phyloP scores from a whole-genome alignment of 2,329 filamentous ascomycete species.

The Penicillium sp. region DNA sequence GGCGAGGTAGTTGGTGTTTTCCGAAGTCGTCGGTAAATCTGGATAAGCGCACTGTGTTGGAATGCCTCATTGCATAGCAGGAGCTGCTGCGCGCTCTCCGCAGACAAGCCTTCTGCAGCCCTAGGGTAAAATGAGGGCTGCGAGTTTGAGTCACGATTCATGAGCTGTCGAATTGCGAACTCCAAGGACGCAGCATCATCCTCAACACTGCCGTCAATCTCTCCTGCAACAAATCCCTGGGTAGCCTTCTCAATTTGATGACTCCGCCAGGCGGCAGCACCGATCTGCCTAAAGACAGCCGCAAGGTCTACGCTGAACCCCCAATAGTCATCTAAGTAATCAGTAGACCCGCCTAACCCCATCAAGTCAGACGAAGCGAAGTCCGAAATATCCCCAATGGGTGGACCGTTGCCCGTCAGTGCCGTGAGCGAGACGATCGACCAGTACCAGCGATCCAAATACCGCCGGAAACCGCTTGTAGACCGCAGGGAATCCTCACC shows the following conservation, averaged over 20 bases:
- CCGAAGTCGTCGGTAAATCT: constrained; percentile 42
- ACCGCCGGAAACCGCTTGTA: constrained; percentile 37
- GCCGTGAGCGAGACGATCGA: constrained; percentile 46
- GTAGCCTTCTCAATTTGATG: constrained; percentile 19
- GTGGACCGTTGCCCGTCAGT: constrained; percentile 40
- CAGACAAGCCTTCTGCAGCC: constrained; percentile 34
- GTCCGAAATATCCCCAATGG: constrained; percentile 31
- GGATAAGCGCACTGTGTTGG: constrained; percentile 46
- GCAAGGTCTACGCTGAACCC: constrained; percentile 44
- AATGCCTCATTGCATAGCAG: constrained; percentile 45
- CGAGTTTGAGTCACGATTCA: constrained; percentile 32
- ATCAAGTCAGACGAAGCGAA: constrained; percentile 17
- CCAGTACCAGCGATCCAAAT: constrained; percentile 44
- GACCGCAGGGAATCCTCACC: constrained; percentile 26
- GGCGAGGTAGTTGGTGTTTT: constrained; percentile 32
- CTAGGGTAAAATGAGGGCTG: constrained; percentile 40
- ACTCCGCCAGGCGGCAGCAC: constrained; percentile 36
- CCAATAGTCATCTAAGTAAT: constrained; percentile 47
- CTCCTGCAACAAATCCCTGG: constrained; percentile 18
- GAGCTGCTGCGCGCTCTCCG: constrained; percentile 38
- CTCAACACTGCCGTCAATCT: constrained; percentile 24
- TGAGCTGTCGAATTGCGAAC: constrained; percentile 35
- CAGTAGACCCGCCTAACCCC: constrained; percentile 21
- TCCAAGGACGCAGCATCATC: constrained; percentile 37
- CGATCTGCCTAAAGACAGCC: constrained; percentile 42